Percentiles rank a stretch among this genome's conserved stretches.
phyloP scores from a whole-genome alignment of 164 flowering plant genomes.

The Magnolia sinica region DNA sequence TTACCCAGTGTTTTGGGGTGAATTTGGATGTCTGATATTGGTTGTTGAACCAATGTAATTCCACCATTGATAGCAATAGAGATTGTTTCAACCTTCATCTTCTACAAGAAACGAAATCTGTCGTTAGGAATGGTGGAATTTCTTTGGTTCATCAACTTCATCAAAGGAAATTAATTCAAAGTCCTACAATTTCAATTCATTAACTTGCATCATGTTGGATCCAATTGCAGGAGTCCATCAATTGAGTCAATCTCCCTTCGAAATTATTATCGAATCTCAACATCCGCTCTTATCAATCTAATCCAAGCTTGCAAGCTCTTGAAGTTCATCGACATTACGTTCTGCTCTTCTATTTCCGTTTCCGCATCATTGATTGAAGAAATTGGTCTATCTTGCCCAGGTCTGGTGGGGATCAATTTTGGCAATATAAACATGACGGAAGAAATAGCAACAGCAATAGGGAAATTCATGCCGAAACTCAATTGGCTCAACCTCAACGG shows the following conservation, averaged over 20 bases:
- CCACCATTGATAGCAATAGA: too few species aligned
- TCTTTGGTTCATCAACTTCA: too few species aligned
- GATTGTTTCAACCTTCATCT: too few species aligned
- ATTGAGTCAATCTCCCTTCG: neutral
- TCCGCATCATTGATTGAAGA: neutral
- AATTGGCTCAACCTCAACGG: neutral
- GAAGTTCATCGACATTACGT: neutral
- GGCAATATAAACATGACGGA: neutral
- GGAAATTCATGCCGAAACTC: neutral
- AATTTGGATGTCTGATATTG: too few species aligned
- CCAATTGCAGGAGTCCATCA: neutral
- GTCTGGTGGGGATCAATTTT: neutral
- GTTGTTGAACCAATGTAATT: too few species aligned
- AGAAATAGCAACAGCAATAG: neutral
- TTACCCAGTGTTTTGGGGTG: too few species aligned
- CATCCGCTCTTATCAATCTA: neutral
- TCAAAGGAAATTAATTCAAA: too few species aligned
- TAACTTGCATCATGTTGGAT: neutral
- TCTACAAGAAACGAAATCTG: too few species aligned
- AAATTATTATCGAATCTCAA: neutral
- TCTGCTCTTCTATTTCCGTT: too few species aligned
- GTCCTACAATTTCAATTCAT: too few species aligned
- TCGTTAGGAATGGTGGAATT: too few species aligned
- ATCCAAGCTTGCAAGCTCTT: neutral
- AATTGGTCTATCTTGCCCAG: neutral